These are phyloP conservation scores for Trypanosoma vivax DNA, from an alignment of 208 protist species.

Conservation along the genomic window DNA sequence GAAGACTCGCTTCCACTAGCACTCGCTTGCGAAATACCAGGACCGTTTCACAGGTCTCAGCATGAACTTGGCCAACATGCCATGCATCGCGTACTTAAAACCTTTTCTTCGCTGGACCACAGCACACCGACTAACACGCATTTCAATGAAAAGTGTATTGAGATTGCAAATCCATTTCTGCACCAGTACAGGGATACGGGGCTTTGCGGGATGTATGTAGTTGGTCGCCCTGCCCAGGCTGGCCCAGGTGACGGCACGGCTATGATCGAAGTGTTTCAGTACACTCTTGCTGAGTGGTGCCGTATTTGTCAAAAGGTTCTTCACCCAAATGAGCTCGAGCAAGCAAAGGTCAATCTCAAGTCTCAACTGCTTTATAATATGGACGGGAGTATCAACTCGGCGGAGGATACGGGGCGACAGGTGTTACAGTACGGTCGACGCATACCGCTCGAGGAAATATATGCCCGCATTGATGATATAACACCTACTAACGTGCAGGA, in stretches of 20 bases:
- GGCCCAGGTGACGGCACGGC: constrained; percentile 57
- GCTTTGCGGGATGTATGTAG: constrained; percentile 84
- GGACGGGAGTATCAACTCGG: constrained; percentile 81
- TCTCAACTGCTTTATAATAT: constrained; percentile 85
- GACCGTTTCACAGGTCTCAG: constrained; percentile 83
- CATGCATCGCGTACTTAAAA: constrained; percentile 84
- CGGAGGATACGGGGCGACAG: constrained; percentile 82
- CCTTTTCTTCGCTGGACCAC: constrained; percentile 85
- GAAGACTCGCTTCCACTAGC: constrained; percentile 80
- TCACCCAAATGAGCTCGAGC: constrained; percentile 74
- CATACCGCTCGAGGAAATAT: constrained; percentile 86
- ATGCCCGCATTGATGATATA: constrained; percentile 87
- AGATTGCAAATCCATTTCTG: constrained; percentile 83
- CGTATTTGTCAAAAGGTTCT: constrained; percentile 81
- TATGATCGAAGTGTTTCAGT: constrained; percentile 83
- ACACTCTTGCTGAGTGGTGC: constrained; percentile 85
- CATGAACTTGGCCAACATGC: constrained; percentile 84
- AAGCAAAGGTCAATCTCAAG: constrained; percentile 89
- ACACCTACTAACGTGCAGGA: constrained; percentile 81
- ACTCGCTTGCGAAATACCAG: constrained; percentile 83
- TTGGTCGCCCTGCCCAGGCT: constrained; percentile 48
- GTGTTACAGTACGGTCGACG: constrained; percentile 79
- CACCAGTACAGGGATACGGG: constrained; percentile 85
- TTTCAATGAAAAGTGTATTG: constrained; percentile 84
- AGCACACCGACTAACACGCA: constrained; percentile 83